Evolutionary conservation across 352 stramenopile species (phyloP), one percentile per base, ranked within the genome.

Genomic region (Hyaloperonospora arabidopsidis): DNA sequence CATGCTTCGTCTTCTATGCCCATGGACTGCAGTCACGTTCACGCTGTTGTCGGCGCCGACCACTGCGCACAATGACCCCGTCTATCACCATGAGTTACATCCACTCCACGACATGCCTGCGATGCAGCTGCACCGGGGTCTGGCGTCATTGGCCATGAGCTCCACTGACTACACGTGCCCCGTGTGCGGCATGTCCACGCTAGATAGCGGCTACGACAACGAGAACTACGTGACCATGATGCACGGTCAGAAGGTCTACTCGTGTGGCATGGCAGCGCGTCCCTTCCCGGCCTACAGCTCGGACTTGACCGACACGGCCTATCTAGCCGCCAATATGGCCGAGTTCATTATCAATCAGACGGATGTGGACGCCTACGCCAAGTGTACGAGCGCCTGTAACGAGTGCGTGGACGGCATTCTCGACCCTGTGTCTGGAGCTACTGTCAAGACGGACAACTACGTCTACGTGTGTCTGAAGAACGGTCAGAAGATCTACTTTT

Each of bases 401-500:
- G 65, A 82, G 59, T 86, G 78, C 52, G 56, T 61, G 7, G 57
- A 62, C 40, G 69, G 67, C 40, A 60, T 93, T 52, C 72, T 62
- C 28, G 79, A 90, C 54, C 82, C 79, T 41, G 68, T 93, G 51
- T 76, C 79, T 22, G 79, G 79, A 40, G 74, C 71, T 38, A 58
- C 57, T 38, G 52, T 92, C 44, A 79, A 72, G 3, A 58, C 57
- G 8, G 57, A 68, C 45, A 90, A 83, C 58, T 89, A 75, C 60
- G 68, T 84, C 38, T 86, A 77, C 43, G 68, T 90, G 25, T 93
- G 82, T 55, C 53, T 93, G 21, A 59, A 52, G 10, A 86, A 86
- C 35, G 82, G 76, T 49, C 82, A 93, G 65, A 93, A 90, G 68
- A 76, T 93, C 50, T 93, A 89, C 68, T 93, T 93, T 52, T 70